A percentile compares a stretch with the other conserved stretches of the same genome.
phyloP scores from a whole-genome alignment of 108 stramenopile species.

The Conticribra weissflogii region DNA sequence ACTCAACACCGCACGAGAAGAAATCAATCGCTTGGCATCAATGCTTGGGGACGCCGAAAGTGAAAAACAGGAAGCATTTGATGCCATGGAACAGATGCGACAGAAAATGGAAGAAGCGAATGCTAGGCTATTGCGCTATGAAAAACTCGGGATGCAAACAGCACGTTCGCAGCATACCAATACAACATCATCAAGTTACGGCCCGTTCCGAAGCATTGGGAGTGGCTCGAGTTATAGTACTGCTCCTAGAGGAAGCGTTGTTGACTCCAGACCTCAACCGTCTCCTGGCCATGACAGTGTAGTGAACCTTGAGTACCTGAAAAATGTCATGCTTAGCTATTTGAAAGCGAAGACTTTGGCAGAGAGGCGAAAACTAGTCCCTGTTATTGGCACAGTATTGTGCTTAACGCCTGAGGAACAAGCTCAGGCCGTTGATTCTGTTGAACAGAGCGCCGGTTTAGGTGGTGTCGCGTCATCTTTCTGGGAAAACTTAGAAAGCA shows the following conservation, averaged over 20 bases:
- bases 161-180: constrained; percentile 19
- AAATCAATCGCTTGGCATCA: constrained; percentile 82
- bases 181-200: constrained; percentile 17
- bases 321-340: constrained; percentile 86
- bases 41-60: constrained; percentile 79
- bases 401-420: constrained; percentile 82
- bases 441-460: constrained; percentile 61
- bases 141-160: constrained; percentile 58
- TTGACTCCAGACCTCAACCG: background rate
- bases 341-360: constrained; percentile 69
- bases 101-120: constrained; percentile 74
- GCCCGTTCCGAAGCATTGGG: constrained; percentile 25
- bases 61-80: constrained; percentile 73
- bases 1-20: constrained; percentile 79
- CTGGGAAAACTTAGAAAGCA: constrained; percentile 58
- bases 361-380: constrained; percentile 77
- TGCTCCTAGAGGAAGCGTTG: background rate
- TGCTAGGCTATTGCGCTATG: constrained; percentile 60
- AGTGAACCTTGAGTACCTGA: constrained; percentile 85
- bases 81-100: constrained; percentile 73
- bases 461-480: constrained; percentile 55
- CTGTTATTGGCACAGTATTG: constrained; percentile 83
- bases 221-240: background rate
- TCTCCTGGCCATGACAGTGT: constrained; percentile 45
- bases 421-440: constrained; percentile 52